Percentiles rank a stretch among this genome's conserved stretches.
phyloP scores from a whole-genome alignment of 768 basidiomycete genomes.

The Rhodotorula graminis region DNA sequence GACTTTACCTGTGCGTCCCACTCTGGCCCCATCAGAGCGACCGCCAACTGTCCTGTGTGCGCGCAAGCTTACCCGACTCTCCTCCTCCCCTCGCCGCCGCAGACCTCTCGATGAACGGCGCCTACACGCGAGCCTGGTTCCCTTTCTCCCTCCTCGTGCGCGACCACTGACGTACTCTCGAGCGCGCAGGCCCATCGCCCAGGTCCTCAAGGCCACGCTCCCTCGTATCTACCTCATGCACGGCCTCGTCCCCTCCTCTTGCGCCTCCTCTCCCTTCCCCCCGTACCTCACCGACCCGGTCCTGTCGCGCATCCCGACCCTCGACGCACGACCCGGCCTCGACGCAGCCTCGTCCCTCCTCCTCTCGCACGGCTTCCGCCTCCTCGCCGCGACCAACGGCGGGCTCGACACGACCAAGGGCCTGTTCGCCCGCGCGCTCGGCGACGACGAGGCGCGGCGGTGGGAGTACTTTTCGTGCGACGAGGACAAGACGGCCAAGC shows the following conservation, averaged over 20 bases:
- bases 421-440: constrained; percentile 11
- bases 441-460: background rate
- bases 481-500: constrained; percentile 24
- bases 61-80: background rate
- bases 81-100: background rate
- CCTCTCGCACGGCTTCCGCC: constrained; percentile 1
- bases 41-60: no score
- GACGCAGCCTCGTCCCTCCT: background rate
- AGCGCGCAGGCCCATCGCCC: constrained; percentile 18
- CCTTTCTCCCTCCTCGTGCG: no score
- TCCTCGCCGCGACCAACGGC: constrained; percentile 31
- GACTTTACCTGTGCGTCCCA: constrained; percentile 29
- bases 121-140: constrained; percentile 18
- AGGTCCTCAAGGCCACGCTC: constrained; percentile 17
- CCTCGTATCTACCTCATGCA: constrained; percentile 25
- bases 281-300: constrained; percentile 1
- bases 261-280: background rate
- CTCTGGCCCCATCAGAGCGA: no score
- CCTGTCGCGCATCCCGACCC: background rate
- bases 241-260: background rate
- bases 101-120: constrained; percentile 26
- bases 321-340: constrained; percentile 8
- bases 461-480: constrained; percentile 31
- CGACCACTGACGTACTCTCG: no score
- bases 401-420: constrained; percentile 13